phyloP scores from a whole-genome alignment of 345 rosid genomes.

The Odontarrhena argentea region DNA sequence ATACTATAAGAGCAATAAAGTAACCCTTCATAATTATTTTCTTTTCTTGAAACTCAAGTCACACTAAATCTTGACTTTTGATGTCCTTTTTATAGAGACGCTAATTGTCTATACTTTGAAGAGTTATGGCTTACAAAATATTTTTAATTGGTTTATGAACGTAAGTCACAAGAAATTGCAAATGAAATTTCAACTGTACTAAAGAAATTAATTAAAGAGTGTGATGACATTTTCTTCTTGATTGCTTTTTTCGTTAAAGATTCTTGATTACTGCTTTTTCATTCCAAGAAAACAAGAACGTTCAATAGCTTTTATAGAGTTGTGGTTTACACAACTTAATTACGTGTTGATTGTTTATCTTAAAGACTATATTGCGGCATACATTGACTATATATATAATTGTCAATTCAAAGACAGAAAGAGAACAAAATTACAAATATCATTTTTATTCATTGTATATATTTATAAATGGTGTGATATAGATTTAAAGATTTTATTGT shows the following conservation, averaged over 20 bases:
- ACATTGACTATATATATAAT: too few species aligned
- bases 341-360: neutral
- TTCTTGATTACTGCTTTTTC: too few species aligned
- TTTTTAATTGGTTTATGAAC: slow-evolving; percentile 1
- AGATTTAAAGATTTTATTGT: too few species aligned
- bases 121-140: neutral
- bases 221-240: slow-evolving; percentile 9
- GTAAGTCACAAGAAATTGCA: slow-evolving; percentile 10
- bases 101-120: neutral
- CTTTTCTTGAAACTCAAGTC: neutral
- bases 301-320: neutral
- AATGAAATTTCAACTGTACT: slow-evolving; percentile 19
- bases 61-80: neutral
- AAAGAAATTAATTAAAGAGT: neutral
- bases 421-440: too few species aligned
- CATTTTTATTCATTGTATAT: too few species aligned
- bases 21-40: too few species aligned
- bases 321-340: neutral
- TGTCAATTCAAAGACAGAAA: too few species aligned
- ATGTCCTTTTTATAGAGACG: slow-evolving; percentile 10
- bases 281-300: neutral
- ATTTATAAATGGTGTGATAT: too few species aligned
- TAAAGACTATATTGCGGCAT: neutral
- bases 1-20: too few species aligned
- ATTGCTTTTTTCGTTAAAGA: slow-evolving; percentile 1